Evolutionary conservation across 176 grass and related monocot species (phyloP), one percentile per base, ranked within the genome.

Genomic region (Secale cereale): DNA sequence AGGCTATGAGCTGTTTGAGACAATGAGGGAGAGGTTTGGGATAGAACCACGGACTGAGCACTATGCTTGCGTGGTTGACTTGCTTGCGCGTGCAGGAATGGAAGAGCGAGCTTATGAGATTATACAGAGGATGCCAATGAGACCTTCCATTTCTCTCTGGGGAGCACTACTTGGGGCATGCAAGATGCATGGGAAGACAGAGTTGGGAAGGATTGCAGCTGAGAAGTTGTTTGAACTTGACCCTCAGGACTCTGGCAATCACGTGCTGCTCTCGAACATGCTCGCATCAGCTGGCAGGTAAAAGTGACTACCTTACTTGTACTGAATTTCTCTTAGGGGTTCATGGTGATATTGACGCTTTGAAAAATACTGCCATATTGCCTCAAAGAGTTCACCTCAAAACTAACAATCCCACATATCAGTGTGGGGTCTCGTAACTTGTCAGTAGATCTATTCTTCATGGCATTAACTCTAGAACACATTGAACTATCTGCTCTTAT

Each of bases 191-290:
- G 86, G 92, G 35, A 97, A 94, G 80, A 87, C 84, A 7, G 88
- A 89, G 54, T 22, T 97, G 45, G 94, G 92, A 69, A 91, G 69
- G 77, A 92, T 97, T 59, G 94, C 94, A 20, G 92, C 92, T 77
- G 80, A 92, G 36, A 94, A 88, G 85, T 85, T 97, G 74, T 92
- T 92, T 77, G 78, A 97, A 87, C 82, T 97, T 65, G 90, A 97
- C 65, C 94, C 92, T 5, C 78, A 89, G 60, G 92, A 97, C 52
- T 86, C 90, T 2, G 94, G 94, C 31, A 97, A 97, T 78, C 94
- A 91, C 52, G 88, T 97, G 71, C 74, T 94, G 65, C 88, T 97
- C 32, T 94, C 92, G 10, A 94, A 97, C 83, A 97, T 97, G 90
- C 82, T 94, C n/a, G 81, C 92, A 31, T 92, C 92, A 10, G 90